phyloP scores from a whole-genome alignment of 2,329 filamentous ascomycete species.

The Grosmannia serpens region DNA sequence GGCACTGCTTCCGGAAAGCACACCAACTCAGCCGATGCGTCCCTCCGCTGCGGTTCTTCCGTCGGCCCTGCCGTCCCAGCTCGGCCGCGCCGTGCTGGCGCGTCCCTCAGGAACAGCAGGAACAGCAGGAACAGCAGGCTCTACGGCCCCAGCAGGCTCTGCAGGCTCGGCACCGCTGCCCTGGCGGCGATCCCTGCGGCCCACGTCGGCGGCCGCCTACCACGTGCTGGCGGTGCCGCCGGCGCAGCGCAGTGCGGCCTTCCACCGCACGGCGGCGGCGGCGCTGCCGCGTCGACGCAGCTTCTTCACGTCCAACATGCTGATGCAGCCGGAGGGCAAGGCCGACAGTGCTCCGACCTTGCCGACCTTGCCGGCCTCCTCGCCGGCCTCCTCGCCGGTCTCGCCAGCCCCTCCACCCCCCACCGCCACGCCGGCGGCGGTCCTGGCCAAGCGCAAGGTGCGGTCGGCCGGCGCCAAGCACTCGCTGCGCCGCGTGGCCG shows the following conservation, averaged over 20 bases:
- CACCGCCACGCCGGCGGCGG: not conserved
- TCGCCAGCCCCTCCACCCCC: not conserved
- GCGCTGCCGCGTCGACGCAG: slow-evolving; percentile 41
- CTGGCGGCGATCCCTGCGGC: not conserved
- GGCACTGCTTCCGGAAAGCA: too few relatives aligned
- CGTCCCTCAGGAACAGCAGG: not conserved
- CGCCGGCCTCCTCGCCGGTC: not conserved
- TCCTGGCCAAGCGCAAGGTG: slow-evolving; percentile 11
- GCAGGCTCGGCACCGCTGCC: not conserved
- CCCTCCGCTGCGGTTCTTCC: not conserved
- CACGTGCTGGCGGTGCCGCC: not conserved
- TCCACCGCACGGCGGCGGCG: slow-evolving; percentile 34
- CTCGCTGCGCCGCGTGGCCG: slow-evolving; percentile 73
- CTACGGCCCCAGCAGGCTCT: not conserved
- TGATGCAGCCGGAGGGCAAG: slow-evolving; percentile 28
- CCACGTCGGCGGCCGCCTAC: not conserved
- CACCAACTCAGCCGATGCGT: not conserved
- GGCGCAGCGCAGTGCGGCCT: slow-evolving; percentile 12
- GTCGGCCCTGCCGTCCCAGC: not conserved
- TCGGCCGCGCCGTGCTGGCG: not conserved
- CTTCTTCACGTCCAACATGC: slow-evolving; percentile 57
- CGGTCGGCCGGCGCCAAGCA: slow-evolving; percentile 32
- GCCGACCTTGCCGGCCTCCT: not conserved
- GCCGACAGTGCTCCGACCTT: too few relatives aligned
- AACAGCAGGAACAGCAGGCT: not conserved